A percentile compares a stretch with the other conserved stretches of the same genome.
These are phyloP conservation scores for Trifolium dubium DNA, from an alignment of 306 rosid species.

Conservation along the genomic window DNA sequence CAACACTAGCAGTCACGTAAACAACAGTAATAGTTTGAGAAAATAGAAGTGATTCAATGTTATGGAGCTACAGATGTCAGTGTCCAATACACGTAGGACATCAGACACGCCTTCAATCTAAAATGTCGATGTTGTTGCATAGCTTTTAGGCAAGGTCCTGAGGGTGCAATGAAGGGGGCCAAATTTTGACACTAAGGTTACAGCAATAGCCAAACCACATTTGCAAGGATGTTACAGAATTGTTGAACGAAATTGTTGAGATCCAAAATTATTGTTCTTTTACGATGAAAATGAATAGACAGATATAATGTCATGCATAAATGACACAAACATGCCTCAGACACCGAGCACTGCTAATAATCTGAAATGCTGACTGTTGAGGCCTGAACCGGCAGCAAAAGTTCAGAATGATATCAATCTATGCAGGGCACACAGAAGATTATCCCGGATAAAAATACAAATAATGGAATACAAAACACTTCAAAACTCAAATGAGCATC, in stretches of 20 bases:
- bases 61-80: too few species aligned
- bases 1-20: too few species aligned
- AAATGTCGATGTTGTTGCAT: too few species aligned
- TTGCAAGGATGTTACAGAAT: neutral
- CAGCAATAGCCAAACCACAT: neutral
- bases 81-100: too few species aligned
- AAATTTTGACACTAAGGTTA: neutral
- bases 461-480: conserved; percentile 2
- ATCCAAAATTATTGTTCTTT: neutral
- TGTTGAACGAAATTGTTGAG: conserved; percentile 2
- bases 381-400: conserved; percentile 12
- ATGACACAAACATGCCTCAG: neutral
- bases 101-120: too few species aligned
- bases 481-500: conserved; percentile 27
- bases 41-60: too few species aligned
- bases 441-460: conserved; percentile 28
- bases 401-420: conserved; percentile 3
- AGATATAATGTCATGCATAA: neutral
- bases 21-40: too few species aligned
- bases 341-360: conserved; percentile 5
- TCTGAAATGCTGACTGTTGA: conserved; percentile 10
- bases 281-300: neutral
- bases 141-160: neutral
- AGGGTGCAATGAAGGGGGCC: neutral
- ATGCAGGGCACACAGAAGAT: neutral